Evolutionary conservation across 202 grass and related monocot species (phyloP), one percentile per base, ranked within the genome.

Genomic region (Schoenoplectus tabernaemontani): DNA sequence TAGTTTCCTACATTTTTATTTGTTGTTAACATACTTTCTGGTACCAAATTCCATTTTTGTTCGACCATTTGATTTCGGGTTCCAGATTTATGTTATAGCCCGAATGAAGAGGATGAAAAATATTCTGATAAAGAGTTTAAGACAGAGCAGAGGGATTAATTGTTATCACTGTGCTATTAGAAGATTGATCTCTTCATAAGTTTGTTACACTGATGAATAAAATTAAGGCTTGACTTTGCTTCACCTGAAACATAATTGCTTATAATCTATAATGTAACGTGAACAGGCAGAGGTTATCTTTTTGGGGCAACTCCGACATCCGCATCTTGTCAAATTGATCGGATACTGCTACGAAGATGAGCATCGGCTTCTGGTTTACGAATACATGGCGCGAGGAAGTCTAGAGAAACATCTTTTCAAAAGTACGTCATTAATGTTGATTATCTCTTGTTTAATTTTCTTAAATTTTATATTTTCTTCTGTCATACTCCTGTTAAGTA

Each of bases 381-480:
- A 92, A 50, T 89, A 82, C 84, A 86, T 92, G 89, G 78, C 71
- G 0, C 65, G 78, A 15, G 87, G 89, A 22, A 92, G 87, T 46
- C 38, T 92, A 12, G 87, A 92, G 82, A 87, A 87, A n/a, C 90
- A 87, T 76, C 87, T 92, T n/a, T 92, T 87, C 78, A 92, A 89
- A 69, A 92, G 90, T 89, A 87, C 2, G 76, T 34, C 67, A 17
- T 1, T 4, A 57, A 42, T 73, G 0, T 78, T 1, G 3, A 50
- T 47, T 15, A 50, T 73, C 13, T 72, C 57, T 54, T 78, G 30
- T 42, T 59, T 17, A 32, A 26, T 60, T 79, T 36, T 53, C 46
- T 80, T 7, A 57, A 70, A 22, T 84, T 51, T 36, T 19, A 4
- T 19, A 16, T 6, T 33, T 8, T 69, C 34, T 32, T 59, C 63